Percentiles rank a stretch among this genome's conserved stretches.
Conservation (phyloP, 345 rosid genomes). For the Adansonia digitata region DNA sequence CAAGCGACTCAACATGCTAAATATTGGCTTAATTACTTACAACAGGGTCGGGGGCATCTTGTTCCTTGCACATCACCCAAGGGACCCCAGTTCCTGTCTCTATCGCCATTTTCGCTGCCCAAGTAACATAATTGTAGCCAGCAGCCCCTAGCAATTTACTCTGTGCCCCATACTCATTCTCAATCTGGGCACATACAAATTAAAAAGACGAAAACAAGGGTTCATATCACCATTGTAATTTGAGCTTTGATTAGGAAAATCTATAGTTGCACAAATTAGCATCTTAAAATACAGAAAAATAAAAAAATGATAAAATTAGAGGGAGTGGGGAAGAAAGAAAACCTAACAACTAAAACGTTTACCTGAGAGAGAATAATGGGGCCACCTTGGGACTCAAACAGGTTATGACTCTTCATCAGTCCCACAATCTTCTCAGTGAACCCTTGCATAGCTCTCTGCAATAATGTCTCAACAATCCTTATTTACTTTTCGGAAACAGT, state of each 20-base stretch:
- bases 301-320: not conserved
- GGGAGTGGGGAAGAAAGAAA: not conserved
- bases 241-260: not conserved
- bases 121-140: slow-evolving; percentile 79
- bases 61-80: slow-evolving; percentile 99
- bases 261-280: not conserved
- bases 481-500: not conserved
- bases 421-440: slow-evolving; percentile 92
- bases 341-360: slow-evolving; percentile 1
- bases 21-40: slow-evolving; percentile 30
- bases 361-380: slow-evolving; percentile 99
- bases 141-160: slow-evolving; percentile 69
- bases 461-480: slow-evolving; percentile 8
- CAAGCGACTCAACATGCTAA: not conserved
- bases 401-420: slow-evolving; percentile 86
- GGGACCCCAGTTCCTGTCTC: slow-evolving; percentile 86
- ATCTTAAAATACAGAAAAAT: not conserved
- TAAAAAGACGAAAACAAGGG: not conserved
- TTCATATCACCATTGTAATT: not conserved
- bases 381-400: slow-evolving; percentile 97
- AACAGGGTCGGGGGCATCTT: slow-evolving; percentile 99
- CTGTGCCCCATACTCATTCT: slow-evolving; percentile 93
- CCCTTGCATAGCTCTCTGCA: slow-evolving; percentile 93
- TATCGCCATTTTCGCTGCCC: slow-evolving; percentile 98
- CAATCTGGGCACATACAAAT: slow-evolving; percentile 54